Evolutionary conservation across 257 asterid species (phyloP), one percentile per base, ranked within the genome.

Genomic region (Leptodermis oblonga): DNA sequence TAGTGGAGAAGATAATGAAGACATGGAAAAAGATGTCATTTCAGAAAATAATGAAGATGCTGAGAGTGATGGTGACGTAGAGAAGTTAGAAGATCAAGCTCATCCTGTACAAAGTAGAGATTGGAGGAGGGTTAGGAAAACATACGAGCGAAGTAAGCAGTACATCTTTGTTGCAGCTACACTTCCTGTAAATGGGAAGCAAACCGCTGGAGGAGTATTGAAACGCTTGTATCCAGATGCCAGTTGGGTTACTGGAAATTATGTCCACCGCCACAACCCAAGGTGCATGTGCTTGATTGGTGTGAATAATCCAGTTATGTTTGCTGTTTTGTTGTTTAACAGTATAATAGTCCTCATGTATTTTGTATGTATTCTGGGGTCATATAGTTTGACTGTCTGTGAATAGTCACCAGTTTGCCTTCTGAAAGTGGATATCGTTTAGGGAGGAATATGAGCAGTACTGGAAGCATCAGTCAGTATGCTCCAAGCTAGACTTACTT

Each of bases 141-240:
- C 77, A 68, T 91, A 94, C 59, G 77, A 76, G 45, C 82, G 99
- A 72, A 91, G 99, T 77, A 94, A 94, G 86, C 99, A 94, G 81
- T 94, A 88, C 80, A 86, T 94, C 62, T 93, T 94, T 78, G 92
- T 91, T 68, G 99, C 99, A 51, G 99, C 99, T 49, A 94, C 99
- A 20, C 97, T 91, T 82, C 99, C 99, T 74, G 69, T 82, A 58
- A 94, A 94, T 61, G 99, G 97, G 36, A 94, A 94, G 88, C 76
- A 75, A 84, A 91, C 96, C 56, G 97, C 97, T 54, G 97, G 99
- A 70, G 96, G 95, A 71, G 82, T 80, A 42, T 75, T 94, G 80
- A 91, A 87, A 76, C 82, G 90, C 56, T 82, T 94, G 86, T 94
- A 91, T 84, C 96, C 96, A 43, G 96, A 89, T 68, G 96, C 95